Evolutionary conservation across 1,284 basidiomycete genomes (phyloP).

Genomic region (Cryptococcus sp.): DNA sequence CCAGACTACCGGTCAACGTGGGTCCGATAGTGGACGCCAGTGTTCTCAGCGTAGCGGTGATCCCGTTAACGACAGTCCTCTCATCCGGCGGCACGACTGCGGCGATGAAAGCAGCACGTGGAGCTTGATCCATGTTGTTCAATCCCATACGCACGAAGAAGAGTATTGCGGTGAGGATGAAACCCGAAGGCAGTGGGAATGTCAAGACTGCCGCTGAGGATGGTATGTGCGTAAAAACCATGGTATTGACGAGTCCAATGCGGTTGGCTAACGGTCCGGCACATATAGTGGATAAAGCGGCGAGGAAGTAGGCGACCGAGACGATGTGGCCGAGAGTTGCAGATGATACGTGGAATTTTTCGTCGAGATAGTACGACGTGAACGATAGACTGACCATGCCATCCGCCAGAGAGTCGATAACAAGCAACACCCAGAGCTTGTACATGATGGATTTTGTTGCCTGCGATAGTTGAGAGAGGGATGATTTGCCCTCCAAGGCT

Average conservation of each 20-base stretch:
- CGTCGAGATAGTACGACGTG: constrained; percentile 17
- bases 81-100: constrained; percentile 15
- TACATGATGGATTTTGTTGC: constrained; percentile 14
- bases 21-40: constrained; percentile 18
- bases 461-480: constrained; percentile 11
- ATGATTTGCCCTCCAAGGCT: not conserved
- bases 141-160: constrained; percentile 19
- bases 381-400: constrained; percentile 20
- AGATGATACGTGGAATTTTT: constrained; percentile 11
- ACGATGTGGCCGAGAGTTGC: constrained; percentile 20
- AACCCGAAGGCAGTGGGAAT: constrained; percentile 13
- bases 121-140: constrained; percentile 28
- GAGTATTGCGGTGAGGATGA: constrained; percentile 12
- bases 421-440: constrained; percentile 17
- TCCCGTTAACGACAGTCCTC: constrained; percentile 23
- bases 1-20: constrained; percentile 16
- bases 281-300: constrained; percentile 20
- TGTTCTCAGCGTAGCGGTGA: constrained; percentile 19
- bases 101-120: constrained; percentile 25
- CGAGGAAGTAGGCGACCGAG: constrained; percentile 20
- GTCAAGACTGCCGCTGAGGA: constrained; percentile 21
- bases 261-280: constrained; percentile 22
- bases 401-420: constrained; percentile 15
- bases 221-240: constrained; percentile 29
- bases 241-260: constrained; percentile 25